Evolutionary conservation across 139 green algal genomes (phyloP).

Genomic region (Auxenochlorella protothecoides): DNA sequence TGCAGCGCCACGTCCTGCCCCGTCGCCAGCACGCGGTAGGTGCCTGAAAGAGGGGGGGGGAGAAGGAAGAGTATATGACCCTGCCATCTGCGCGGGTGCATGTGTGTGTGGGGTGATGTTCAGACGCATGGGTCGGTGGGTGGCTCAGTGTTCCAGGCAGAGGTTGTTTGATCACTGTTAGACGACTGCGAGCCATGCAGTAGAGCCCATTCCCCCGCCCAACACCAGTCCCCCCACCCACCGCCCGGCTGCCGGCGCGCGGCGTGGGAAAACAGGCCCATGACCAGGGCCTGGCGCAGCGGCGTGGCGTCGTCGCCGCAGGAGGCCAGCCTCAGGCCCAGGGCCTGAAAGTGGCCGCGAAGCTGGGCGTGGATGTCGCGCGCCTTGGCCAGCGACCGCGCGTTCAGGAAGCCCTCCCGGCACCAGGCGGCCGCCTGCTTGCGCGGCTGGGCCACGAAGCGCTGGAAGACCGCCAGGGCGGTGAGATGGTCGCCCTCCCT

Average conservation of each 20-base stretch:
- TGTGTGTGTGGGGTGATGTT: neutral
- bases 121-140: neutral
- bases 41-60: slow-evolving; percentile 22
- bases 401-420: slow-evolving; percentile 31
- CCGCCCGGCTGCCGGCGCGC: slow-evolving; percentile 56
- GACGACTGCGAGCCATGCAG: neutral
- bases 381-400: slow-evolving; percentile 54
- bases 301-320: slow-evolving; percentile 42
- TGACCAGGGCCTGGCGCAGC: slow-evolving; percentile 42
- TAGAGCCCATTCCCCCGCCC: neutral
- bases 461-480: slow-evolving; percentile 51
- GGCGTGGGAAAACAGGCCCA: slow-evolving; percentile 71
- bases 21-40: slow-evolving; percentile 60
- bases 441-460: slow-evolving; percentile 29
- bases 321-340: slow-evolving; percentile 27
- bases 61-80: neutral
- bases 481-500: slow-evolving; percentile 71
- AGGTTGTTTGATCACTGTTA: no score
- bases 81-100: neutral
- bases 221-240: neutral
- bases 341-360: slow-evolving; percentile 12
- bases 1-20: slow-evolving; percentile 66
- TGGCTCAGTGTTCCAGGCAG: neutral
- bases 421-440: slow-evolving; percentile 27
- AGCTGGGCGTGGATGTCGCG: slow-evolving; percentile 55